Evolutionary conservation across 352 stramenopile species (phyloP).

Genomic region (Pythium sp.): DNA sequence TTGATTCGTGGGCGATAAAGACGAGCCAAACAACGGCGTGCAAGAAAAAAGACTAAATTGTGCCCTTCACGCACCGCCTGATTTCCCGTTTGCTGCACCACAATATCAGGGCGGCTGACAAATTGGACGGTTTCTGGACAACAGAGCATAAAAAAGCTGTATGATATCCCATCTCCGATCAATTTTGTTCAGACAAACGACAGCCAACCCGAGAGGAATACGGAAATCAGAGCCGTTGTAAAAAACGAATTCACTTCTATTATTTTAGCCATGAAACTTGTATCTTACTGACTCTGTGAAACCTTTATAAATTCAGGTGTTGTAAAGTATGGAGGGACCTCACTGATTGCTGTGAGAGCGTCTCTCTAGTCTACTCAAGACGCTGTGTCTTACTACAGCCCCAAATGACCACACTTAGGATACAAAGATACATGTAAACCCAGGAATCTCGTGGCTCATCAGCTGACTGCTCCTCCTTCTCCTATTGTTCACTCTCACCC

Average conservation of each 20-base stretch:
- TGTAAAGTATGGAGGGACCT: too few species aligned
- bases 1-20: not conserved
- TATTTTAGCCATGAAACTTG: not conserved
- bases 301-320: not conserved
- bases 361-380: too few species aligned
- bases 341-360: too few species aligned
- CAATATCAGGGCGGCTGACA: conserved; percentile 14
- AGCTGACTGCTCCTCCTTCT: too few species aligned
- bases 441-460: too few species aligned
- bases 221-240: not conserved
- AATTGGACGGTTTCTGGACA: not conserved
- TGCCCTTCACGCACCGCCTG: not conserved
- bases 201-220: not conserved
- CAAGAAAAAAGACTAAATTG: not conserved
- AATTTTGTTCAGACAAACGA: not conserved
- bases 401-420: too few species aligned
- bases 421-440: too few species aligned
- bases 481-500: not conserved
- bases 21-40: not conserved
- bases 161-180: conserved; percentile 15
- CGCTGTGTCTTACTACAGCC: too few species aligned
- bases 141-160: not conserved
- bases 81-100: conserved; percentile 1
- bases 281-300: not conserved
- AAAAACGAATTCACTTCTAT: not conserved